Conservation (phyloP, 1,284 basidiomycete genomes). For the Tremellales sp. region DNA sequence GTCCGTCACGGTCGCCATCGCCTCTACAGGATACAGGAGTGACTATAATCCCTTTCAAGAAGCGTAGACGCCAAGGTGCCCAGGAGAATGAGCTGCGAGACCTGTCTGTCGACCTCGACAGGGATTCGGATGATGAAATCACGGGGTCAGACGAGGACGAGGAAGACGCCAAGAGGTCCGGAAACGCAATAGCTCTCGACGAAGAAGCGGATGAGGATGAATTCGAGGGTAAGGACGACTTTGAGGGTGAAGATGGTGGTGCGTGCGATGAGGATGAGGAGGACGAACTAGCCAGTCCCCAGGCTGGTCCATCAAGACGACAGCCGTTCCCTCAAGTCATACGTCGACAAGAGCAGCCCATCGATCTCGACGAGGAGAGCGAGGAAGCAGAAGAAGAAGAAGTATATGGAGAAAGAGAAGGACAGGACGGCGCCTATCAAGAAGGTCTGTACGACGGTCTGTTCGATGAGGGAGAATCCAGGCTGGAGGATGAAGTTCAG, state of each 20-base stretch:
- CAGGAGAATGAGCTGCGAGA: background rate
- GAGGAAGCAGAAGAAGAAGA: constrained; percentile 15
- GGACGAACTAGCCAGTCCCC: background rate
- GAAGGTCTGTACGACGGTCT: constrained; percentile 1
- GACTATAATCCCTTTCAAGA: constrained; percentile 2
- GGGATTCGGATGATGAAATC: background rate
- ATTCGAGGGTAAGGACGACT: background rate
- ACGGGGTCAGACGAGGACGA: constrained; percentile 1
- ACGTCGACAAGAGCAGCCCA: no score
- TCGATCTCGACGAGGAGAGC: constrained; percentile 6
- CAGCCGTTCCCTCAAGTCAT: no score
- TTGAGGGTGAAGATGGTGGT: constrained; percentile 1
- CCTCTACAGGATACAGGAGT: constrained; percentile 11
- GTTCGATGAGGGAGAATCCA: background rate
- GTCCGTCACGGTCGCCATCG: constrained; percentile 28
- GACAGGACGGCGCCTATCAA: background rate
- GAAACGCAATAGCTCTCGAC: constrained; percentile 1
- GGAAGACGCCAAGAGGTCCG: no score
- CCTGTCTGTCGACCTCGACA: no score
- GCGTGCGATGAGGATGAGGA: constrained; percentile 2
- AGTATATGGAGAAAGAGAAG: constrained; percentile 4
- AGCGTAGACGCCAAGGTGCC: constrained; percentile 1
- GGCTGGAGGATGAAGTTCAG: background rate
- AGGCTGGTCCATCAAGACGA: no score
- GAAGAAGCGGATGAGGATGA: constrained; percentile 6